Base-by-base conservation (phyloP, 805 yeast genomes). In the Metschnikowia henanensis region DNA sequence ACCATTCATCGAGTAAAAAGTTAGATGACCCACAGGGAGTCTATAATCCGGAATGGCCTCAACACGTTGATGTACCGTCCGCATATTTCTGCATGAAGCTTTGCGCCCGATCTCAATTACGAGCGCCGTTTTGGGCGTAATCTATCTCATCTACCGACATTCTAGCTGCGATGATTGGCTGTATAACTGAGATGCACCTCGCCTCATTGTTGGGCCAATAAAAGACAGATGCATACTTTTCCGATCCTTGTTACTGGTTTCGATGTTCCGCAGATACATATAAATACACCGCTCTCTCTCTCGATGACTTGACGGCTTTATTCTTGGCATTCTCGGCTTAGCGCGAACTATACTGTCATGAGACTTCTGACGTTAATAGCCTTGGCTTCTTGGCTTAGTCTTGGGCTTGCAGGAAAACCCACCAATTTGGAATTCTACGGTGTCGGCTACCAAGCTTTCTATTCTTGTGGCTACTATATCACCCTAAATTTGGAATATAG, bases 381-480 rank as follows among this genome's bases (percentile, higher is more conserved):
- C 19, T 31, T 42, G 39, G 22, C 46, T 17, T 22, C 36, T 15
- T 18, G 43, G 17, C 10, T 43, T 8, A 23, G 30, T 17, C 32
- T 36, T 15, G 47, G 37, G 7, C 31, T 33, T 21, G 50, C 50
- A 20, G 45, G 32, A 10, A 47, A 47, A 36, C 50, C 50, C 21
- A 37, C 47, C 30, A 47, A 39, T 18, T 20, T 43, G 12, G 25
- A 35, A 33, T 30, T 40, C 13, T 47, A 43, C 32, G 40, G 41
- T 15, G 41, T 34, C 20, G 43, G 47, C 20, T 37, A 47, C 35
- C 39, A 44, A 22, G 22, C 46, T 9, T 47, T 47, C 23, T 44
- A 40, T 25, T 49, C 49, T 13, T 50, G 53, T 37, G 43, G 49
- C 2, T 35, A 30, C n/a, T 39, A 36, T 21, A 30, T 48, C 7